These are phyloP conservation scores for Zhuliangozyma blackwelliae DNA, from an alignment of 1,139 yeast species.

Conservation along the genomic window DNA sequence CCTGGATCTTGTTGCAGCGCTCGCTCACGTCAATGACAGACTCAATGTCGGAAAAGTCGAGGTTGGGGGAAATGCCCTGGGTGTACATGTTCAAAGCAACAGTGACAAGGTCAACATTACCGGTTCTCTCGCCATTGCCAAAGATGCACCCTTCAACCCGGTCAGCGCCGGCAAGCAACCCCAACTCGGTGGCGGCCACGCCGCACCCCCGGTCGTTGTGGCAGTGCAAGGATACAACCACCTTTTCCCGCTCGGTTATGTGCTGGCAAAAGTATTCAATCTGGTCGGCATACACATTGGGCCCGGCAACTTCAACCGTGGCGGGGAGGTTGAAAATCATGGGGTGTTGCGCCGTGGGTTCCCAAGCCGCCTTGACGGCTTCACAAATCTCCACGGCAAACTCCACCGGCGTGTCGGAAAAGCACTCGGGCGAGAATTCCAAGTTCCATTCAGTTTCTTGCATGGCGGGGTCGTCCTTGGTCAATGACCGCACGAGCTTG, in stretches of 20 bases:
- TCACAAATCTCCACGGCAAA: slow-evolving; percentile 44
- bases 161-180: slow-evolving; percentile 48
- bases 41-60: slow-evolving; percentile 42
- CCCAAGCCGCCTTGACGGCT: slow-evolving; percentile 46
- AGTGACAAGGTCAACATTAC: slow-evolving; percentile 47
- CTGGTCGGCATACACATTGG: slow-evolving; percentile 49
- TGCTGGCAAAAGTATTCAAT: slow-evolving; percentile 43
- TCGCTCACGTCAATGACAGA: slow-evolving; percentile 40
- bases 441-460: slow-evolving; percentile 41
- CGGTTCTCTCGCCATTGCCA: slow-evolving; percentile 50
- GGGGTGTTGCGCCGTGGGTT: slow-evolving; percentile 38
- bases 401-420: slow-evolving; percentile 42
- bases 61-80: slow-evolving; percentile 41
- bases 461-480: slow-evolving; percentile 37
- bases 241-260: slow-evolving; percentile 41
- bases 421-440: slow-evolving; percentile 47
- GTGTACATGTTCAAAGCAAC: slow-evolving; percentile 47
- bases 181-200: slow-evolving; percentile 48
- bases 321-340: slow-evolving; percentile 48
- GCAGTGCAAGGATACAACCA: slow-evolving; percentile 44
- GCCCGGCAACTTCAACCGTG: slow-evolving; percentile 46
- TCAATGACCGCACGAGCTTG: slow-evolving; percentile 35
- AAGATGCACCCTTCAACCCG: slow-evolving; percentile 49
- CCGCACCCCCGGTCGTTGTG: slow-evolving; percentile 51
- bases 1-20: slow-evolving; percentile 44